Base-by-base conservation (phyloP, 129 eudicot genomes). In the Flaveria bidentis region DNA sequence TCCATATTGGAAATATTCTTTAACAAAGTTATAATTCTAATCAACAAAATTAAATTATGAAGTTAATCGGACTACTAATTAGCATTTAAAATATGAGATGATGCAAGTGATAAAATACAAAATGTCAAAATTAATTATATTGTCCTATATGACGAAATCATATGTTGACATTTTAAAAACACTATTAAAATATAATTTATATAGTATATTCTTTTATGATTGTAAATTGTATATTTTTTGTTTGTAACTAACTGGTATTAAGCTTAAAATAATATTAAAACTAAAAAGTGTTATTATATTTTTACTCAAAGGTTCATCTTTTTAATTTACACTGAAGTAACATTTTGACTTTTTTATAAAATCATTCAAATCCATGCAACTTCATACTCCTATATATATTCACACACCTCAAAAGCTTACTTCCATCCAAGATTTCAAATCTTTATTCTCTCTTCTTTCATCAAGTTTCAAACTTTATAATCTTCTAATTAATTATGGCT, bases 221-320 rank as follows among this genome's bases (percentile, higher is more conserved):
- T 36, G 41, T 36, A 36, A 36, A 36, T 33, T 36, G 41, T 36
- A 36, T 36, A 15, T 23, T 61, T 61, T 14, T 36, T n/a, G 0
- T 9, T 63, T 50, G 62, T 69, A 78, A 16, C 6, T n/a, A 68
- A 67, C 56, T 30, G 15, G n/a, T 44, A 58, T 26, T 36, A 60
- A 23, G 28, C 10, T 76, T 18, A 77, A 15, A 77, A 33, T 22
- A 22, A 44, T 45, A 44, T 20, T 69, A 18, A 26, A 45, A 23
- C 7, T 4, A 26, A 2, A 5, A 76, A 16, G 44, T 47, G 41
- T 17, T 77, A 57, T 30, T 69, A 68, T 56, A 5, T 26, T 15
- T 77, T 56, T 60, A 78, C 82, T 78, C 82, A 78, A 78, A 78
- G 82, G 77, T 60, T 30, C 22, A 4, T 58, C 82, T 69, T 69